Evolutionary conservation across 257 asterid species (phyloP), one percentile per base, ranked within the genome.

Genomic region (Scutellaria galericulata): DNA sequence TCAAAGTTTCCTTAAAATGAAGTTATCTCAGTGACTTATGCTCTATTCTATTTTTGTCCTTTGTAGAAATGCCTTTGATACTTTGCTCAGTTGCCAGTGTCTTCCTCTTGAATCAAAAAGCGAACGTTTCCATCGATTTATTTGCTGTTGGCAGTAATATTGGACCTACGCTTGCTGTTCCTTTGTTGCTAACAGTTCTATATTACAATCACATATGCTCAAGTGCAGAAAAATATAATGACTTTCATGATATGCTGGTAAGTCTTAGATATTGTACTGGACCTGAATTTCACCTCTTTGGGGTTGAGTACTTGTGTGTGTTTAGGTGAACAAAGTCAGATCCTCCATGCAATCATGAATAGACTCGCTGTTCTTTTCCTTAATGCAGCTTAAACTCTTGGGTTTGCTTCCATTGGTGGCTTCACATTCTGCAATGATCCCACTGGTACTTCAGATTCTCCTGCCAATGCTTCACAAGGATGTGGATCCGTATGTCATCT

Each of bases 391-490:
- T 73, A 88, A 95, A 80, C 89, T 95, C 70, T 80, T 92, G 89
- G 85, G 83, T 39, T 69, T 87, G 89, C 92, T 95, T 57, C 95
- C 99, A 9, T 85, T 95, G 65, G 89, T 88, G 78, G 97, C 93
- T 76, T 86, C 98, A 54, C 93, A 92, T 79, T 80, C 96, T 74
- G 95, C 97, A 52, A 90, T 95, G 97, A 79, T 84, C 50, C 98
- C 98, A 12, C 83, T 95, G 73, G 59, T 88, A 72, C 86, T 87
- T 86, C 99, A 95, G 90, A 84, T 94, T 77, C 82, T 95, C 72
- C 75, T 79, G 78, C 98, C 99, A 67, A 95, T 95, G 98, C 97
- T 95, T 81, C 96, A 85, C 79, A 85, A 82, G 66, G 91, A 90
- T 68, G 86, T 76, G 41, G 85, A 92, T 79, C 86, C 88, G 99